Conservation (phyloP, 345 rosid species). For the Salix udensis region DNA sequence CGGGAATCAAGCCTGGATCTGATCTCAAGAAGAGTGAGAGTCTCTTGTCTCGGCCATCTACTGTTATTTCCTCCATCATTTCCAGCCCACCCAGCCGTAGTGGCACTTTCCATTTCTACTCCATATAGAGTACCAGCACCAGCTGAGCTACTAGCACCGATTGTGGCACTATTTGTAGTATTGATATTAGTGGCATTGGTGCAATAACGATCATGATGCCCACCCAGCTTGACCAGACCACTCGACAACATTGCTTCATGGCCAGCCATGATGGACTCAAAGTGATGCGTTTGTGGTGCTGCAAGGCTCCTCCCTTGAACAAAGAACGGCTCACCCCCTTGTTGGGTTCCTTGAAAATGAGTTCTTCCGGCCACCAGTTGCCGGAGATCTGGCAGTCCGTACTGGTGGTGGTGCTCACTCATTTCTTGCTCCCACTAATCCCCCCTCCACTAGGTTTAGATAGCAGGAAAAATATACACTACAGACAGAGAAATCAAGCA, state of each 20-base stretch:
- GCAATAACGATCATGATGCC: slow-evolving; percentile 11
- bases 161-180: slow-evolving; percentile 1
- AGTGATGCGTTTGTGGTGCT: slow-evolving; percentile 5
- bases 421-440: neutral
- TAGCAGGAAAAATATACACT: neutral
- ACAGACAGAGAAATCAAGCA: neutral
- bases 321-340: slow-evolving; percentile 35
- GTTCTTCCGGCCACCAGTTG: slow-evolving; percentile 52
- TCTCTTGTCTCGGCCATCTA: slow-evolving; percentile 98
- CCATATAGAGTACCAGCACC: neutral
- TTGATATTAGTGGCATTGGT: slow-evolving; percentile 3
- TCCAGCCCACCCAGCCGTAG: slow-evolving; percentile 21
- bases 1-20: slow-evolving; percentile 92
- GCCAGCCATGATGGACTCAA: slow-evolving; percentile 15
- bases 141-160: neutral
- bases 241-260: slow-evolving; percentile 16
- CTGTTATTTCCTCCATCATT: slow-evolving; percentile 50
- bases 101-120: slow-evolving; percentile 7
- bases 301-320: slow-evolving; percentile 21
- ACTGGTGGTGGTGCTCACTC: slow-evolving; percentile 33
- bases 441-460: neutral
- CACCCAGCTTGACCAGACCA: slow-evolving; percentile 21
- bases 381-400: slow-evolving; percentile 56
- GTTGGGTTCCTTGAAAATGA: slow-evolving; percentile 32
- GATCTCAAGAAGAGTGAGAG: slow-evolving; percentile 90